A percentile compares a stretch with the other conserved stretches of the same genome.
phyloP scores from a whole-genome alignment of 2,329 filamentous ascomycete species.

The Alternaria sp. region DNA sequence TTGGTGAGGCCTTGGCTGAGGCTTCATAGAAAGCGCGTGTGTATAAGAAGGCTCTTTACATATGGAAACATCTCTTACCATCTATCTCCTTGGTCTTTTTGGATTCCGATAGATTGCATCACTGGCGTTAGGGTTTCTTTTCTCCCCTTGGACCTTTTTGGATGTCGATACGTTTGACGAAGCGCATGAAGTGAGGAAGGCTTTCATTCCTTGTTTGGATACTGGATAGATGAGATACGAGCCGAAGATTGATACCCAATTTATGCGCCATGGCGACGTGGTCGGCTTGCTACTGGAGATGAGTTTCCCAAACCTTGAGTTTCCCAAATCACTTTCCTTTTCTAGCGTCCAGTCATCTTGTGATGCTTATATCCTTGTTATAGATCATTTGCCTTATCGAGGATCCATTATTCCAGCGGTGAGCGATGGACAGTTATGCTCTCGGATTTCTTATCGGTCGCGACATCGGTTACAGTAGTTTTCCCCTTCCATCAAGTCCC shows the following conservation, averaged over 20 bases:
- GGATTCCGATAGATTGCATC: background rate
- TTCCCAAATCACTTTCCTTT: no score
- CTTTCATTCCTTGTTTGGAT: background rate
- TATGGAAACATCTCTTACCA: background rate
- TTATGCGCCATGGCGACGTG: background rate
- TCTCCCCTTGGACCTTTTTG: background rate
- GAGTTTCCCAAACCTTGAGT: no score
- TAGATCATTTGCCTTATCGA: no score
- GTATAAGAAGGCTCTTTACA: background rate
- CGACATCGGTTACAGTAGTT: background rate
- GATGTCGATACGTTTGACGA: background rate
- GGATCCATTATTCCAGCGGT: no score
- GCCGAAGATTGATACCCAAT: constrained; percentile 1
- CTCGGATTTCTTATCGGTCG: background rate
- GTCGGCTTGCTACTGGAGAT: background rate
- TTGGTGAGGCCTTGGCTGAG: constrained; percentile 44
- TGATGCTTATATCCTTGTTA: no score
- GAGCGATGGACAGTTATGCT: no score
- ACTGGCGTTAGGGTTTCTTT: background rate
- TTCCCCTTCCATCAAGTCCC: background rate
- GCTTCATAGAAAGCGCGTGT: background rate
- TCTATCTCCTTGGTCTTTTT: background rate
- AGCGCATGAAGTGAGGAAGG: background rate
- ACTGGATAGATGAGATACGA: background rate
- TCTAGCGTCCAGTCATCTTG: no score